Evolutionary conservation across 2,329 filamentous ascomycete species (phyloP).

Genomic region (Fusarium brachygibbosum): DNA sequence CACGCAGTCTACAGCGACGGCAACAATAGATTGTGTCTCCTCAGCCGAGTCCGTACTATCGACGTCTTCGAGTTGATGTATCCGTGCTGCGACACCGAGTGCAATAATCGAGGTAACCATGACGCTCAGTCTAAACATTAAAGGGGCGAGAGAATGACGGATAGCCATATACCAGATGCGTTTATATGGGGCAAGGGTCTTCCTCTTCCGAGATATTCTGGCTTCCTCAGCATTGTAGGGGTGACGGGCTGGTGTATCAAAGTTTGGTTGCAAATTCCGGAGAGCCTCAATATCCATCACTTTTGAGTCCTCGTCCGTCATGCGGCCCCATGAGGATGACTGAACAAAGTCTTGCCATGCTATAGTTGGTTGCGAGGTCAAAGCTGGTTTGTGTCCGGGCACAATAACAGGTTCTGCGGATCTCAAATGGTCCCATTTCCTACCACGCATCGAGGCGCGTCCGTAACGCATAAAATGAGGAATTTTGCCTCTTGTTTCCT

Average conservation of each 20-base stretch:
- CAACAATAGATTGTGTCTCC: slow-evolving; percentile 85
- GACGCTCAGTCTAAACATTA: slow-evolving; percentile 85
- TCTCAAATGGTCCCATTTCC: slow-evolving; percentile 72
- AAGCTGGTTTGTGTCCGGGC: slow-evolving; percentile 59
- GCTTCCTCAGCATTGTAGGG: slow-evolving; percentile 50
- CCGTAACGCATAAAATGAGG: slow-evolving; percentile 64
- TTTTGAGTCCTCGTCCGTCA: slow-evolving; percentile 62
- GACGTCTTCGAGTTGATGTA: slow-evolving; percentile 72
- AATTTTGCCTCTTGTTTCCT: slow-evolving; percentile 55
- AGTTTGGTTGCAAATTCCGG: slow-evolving; percentile 62
- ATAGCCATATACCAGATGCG: slow-evolving; percentile 77
- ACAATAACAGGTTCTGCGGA: slow-evolving; percentile 72
- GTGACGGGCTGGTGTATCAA: slow-evolving; percentile 57
- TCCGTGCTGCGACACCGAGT: slow-evolving; percentile 81
- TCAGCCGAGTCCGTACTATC: slow-evolving; percentile 63
- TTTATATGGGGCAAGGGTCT: slow-evolving; percentile 59
- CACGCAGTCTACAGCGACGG: slow-evolving; percentile 88
- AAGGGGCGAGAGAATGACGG: slow-evolving; percentile 85
- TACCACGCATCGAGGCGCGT: slow-evolving; percentile 61
- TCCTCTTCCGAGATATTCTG: slow-evolving; percentile 50
- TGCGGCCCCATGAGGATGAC: slow-evolving; percentile 66
- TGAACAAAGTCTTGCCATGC: slow-evolving; percentile 68
- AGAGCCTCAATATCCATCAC: slow-evolving; percentile 62
- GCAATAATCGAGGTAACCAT: slow-evolving; percentile 86
- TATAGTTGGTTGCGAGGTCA: slow-evolving; percentile 55